Percentiles rank a stretch among this genome's conserved stretches.
Conservation (phyloP, 148 eudicot species). For the Cornus suecica region DNA sequence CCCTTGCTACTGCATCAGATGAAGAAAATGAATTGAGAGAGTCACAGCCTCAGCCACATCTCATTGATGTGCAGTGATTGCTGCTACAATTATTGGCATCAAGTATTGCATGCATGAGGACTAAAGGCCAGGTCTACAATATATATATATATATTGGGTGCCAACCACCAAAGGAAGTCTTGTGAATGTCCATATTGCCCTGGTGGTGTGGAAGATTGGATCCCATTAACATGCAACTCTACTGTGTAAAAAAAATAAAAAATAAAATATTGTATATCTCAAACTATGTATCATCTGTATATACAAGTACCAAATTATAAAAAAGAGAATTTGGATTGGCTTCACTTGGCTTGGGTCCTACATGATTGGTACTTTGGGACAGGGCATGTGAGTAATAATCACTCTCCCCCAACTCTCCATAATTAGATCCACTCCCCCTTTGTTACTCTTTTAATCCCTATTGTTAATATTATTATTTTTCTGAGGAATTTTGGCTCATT, state of each 20-base stretch:
- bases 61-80: conserved; percentile 18
- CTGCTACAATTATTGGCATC: neutral
- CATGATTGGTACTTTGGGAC: too few relatives aligned
- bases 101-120: neutral
- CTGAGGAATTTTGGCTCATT: too few relatives aligned
- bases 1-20: conserved; percentile 5
- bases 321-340: too few relatives aligned
- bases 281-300: too few relatives aligned
- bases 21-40: conserved; percentile 24
- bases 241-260: too few relatives aligned
- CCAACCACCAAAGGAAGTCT: neutral
- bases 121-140: neutral
- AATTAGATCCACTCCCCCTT: too few relatives aligned
- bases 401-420: too few relatives aligned
- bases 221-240: neutral
- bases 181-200: neutral
- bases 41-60: conserved; percentile 17
- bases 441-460: too few relatives aligned
- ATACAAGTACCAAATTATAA: neutral
- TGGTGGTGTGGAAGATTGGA: neutral
- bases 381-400: too few relatives aligned
- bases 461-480: too few relatives aligned
- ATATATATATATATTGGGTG: neutral
- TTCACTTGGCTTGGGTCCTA: conserved; percentile 83
- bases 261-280: too few relatives aligned